Percentiles rank a stretch among this genome's conserved stretches.
Evolutionary conservation across 352 stramenopile genomes (phyloP).

Genomic region (Globisporangium canariense): DNA sequence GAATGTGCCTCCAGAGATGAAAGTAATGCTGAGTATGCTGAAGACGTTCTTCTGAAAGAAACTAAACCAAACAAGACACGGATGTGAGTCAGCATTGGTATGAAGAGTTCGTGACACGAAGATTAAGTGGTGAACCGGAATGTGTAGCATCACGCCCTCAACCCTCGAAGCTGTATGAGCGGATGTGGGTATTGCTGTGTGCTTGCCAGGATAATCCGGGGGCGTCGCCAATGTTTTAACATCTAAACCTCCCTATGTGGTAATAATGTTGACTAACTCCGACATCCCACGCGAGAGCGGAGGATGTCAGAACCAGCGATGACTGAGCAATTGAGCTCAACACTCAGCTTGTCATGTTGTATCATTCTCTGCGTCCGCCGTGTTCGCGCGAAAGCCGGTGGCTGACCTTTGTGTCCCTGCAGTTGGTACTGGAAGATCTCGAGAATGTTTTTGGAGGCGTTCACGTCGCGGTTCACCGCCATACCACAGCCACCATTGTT

Average conservation of each 20-base stretch:
- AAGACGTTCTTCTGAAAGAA: neutral
- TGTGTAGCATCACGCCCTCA: neutral
- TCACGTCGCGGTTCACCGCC: constrained; percentile 3
- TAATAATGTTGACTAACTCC: no score
- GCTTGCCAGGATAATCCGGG: no score
- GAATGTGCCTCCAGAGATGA: neutral
- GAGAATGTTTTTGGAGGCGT: constrained; percentile 5
- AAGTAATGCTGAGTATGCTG: neutral
- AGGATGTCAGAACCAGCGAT: no score
- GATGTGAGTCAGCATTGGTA: neutral
- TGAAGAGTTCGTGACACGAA: neutral
- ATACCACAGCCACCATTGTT: constrained; percentile 5
- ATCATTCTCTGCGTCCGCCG: neutral
- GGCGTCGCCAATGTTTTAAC: no score
- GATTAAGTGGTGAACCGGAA: neutral
- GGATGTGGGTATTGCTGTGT: no score
- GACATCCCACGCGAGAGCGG: no score
- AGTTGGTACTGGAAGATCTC: neutral
- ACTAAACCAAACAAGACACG: neutral
- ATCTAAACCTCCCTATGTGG: no score
- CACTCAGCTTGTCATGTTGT: neutral
- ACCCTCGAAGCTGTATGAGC: neutral
- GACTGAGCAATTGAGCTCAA: neutral
- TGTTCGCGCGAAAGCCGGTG: neutral
- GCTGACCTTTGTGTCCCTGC: neutral